Evolutionary conservation across 345 rosid species (phyloP).

Genomic region (Pugionium dolabratum): DNA sequence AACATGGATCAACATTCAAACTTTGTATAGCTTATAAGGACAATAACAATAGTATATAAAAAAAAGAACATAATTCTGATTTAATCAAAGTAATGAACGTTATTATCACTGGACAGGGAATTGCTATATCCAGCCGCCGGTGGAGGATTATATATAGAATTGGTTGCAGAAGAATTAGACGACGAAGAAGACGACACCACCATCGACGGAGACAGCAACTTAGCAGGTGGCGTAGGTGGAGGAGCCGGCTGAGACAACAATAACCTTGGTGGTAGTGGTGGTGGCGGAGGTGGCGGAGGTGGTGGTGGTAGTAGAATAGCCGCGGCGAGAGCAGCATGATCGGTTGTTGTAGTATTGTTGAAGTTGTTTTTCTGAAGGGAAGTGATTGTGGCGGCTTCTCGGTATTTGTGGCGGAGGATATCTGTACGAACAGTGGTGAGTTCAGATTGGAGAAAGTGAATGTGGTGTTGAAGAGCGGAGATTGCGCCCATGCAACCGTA

Average conservation of each 20-base stretch:
- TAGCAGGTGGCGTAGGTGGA: conserved; percentile 44
- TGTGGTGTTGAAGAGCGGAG: conserved; percentile 69
- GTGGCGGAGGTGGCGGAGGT: conserved; percentile 36
- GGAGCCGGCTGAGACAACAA: conserved; percentile 40
- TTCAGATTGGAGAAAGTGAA: conserved; percentile 57
- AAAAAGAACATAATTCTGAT: too few relatives aligned
- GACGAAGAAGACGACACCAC: conserved; percentile 53
- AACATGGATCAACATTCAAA: too few relatives aligned
- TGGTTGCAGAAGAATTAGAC: conserved; percentile 45
- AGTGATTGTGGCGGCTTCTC: conserved; percentile 48
- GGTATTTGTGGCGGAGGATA: conserved; percentile 57
- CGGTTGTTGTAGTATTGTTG: conserved; percentile 33
- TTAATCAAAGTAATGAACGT: conserved; percentile 56
- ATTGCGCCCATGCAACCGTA: conserved; percentile 84
- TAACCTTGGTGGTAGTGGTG: conserved; percentile 33
- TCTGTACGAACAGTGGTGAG: conserved; percentile 61
- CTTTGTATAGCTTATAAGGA: too few relatives aligned
- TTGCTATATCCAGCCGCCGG: conserved; percentile 48
- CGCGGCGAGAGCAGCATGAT: conserved; percentile 41
- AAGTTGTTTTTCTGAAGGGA: conserved; percentile 35
- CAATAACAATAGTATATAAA: too few relatives aligned
- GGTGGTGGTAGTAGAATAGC: conserved; percentile 39
- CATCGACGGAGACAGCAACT: conserved; percentile 44
- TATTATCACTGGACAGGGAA: conserved; percentile 55
- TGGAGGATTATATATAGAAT: conserved; percentile 49